These are phyloP conservation scores for Dacryopinax primogenitus DNA, from an alignment of 768 basidiomycete genomes.

Conservation along the genomic window DNA sequence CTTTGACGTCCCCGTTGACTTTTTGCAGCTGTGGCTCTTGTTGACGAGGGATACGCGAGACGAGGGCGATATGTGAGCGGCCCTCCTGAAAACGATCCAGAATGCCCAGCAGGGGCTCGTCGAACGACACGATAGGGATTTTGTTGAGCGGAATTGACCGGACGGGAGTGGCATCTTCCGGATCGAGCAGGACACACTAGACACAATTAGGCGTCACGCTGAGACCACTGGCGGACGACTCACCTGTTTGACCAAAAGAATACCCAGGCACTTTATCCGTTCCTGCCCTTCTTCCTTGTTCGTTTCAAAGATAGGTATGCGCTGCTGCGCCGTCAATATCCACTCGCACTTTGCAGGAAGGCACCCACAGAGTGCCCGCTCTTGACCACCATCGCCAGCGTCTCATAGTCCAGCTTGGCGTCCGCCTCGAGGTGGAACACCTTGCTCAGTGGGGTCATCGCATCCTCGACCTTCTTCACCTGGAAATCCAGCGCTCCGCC, in stretches of 20 bases:
- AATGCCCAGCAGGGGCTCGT: constrained; percentile 72
- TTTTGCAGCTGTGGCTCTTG: constrained; percentile 32
- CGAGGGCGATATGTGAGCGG: constrained; percentile 83
- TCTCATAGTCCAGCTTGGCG: constrained; percentile 66
- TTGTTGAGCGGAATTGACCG: constrained; percentile 75
- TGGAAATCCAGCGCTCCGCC: constrained; percentile 81
- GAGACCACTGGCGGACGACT: constrained; percentile 10
- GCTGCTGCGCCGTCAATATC: constrained; percentile 36
- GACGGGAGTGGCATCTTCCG: constrained; percentile 73
- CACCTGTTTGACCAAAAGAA: constrained; percentile 71
- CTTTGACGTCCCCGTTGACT: constrained; percentile 38
- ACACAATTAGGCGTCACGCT: background rate
- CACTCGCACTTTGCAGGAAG: constrained; percentile 56
- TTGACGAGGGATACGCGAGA: constrained; percentile 43
- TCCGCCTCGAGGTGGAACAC: constrained; percentile 86
- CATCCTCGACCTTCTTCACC: constrained; percentile 64
- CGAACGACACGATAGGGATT: constrained; percentile 73
- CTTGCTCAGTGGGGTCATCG: constrained; percentile 66
- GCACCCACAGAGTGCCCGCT: constrained; percentile 71
- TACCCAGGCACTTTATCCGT: constrained; percentile 73
- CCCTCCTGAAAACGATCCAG: constrained; percentile 85
- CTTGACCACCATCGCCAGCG: constrained; percentile 58
- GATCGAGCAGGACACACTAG: constrained; percentile 68
- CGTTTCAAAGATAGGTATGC: constrained; percentile 11
- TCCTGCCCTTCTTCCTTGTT: constrained; percentile 24